Conservation (phyloP, 805 yeast species). For the Blastobotrys muscicola region DNA sequence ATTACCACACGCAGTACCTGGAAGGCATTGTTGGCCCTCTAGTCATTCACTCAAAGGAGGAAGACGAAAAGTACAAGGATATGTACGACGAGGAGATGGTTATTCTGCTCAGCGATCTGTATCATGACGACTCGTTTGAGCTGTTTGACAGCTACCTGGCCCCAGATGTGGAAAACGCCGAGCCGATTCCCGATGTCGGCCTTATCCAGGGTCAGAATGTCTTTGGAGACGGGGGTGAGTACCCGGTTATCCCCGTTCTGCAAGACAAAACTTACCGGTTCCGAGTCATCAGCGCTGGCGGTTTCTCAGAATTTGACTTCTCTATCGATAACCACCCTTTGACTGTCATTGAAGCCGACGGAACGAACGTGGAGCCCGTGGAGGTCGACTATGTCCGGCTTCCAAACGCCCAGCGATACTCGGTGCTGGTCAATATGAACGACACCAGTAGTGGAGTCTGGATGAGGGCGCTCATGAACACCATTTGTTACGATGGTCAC, state of each 20-base stretch:
- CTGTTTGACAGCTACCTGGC: conserved; percentile 31
- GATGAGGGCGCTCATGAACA: conserved; percentile 33
- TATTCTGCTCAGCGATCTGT: conserved; percentile 34
- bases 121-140: conserved; percentile 29
- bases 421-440: conserved; percentile 44
- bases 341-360: conserved; percentile 29
- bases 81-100: conserved; percentile 26
- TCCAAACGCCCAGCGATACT: conserved; percentile 75
- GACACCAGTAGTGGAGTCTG: conserved; percentile 27
- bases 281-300: conserved; percentile 27
- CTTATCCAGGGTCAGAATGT: conserved; percentile 33
- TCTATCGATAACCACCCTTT: conserved; percentile 23
- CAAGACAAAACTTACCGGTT: conserved; percentile 15
- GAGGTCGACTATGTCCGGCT: conserved; percentile 20
- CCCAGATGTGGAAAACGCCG: conserved; percentile 33
- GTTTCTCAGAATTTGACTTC: conserved; percentile 26
- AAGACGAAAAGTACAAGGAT: conserved; percentile 23
- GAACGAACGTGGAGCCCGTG: conserved; percentile 21
- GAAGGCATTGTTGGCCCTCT: conserved; percentile 43
- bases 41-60: conserved; percentile 32
- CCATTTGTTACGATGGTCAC: conserved; percentile 29
- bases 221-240: conserved; percentile 22
- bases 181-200: conserved; percentile 33
- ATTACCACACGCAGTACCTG: conserved; percentile 36
- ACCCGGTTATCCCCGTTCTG: conserved; percentile 16